phyloP scores from a whole-genome alignment of 2,329 filamentous ascomycete species.

The Apiospora aurea region DNA sequence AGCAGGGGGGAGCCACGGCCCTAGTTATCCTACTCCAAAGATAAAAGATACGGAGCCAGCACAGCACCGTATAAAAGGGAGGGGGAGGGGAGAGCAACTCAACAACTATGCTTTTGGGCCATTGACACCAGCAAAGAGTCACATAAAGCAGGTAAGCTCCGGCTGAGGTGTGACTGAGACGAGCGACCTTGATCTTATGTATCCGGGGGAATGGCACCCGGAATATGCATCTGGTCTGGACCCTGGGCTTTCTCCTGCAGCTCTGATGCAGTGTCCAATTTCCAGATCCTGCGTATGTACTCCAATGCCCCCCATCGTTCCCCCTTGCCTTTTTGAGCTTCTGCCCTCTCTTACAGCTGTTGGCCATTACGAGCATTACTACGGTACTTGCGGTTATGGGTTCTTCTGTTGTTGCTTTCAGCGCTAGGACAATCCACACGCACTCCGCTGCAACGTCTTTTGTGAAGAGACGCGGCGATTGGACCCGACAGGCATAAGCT shows the following conservation, averaged over 20 bases:
- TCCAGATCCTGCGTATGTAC: not conserved
- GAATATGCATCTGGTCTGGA: slow-evolving; percentile 2
- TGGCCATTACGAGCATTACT: not conserved
- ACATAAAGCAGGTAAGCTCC: not conserved
- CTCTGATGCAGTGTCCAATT: slow-evolving; percentile 15
- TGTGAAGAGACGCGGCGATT: not conserved
- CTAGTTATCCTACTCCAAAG: not conserved
- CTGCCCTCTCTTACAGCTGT: not conserved
- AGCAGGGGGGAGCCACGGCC: not conserved
- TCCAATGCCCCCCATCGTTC: not conserved
- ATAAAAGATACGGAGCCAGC: not conserved
- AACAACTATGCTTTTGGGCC: not conserved
- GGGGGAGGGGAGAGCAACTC: not conserved
- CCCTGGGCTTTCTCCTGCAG: slow-evolving; percentile 11
- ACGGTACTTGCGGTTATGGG: not conserved
- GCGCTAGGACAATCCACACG: not conserved
- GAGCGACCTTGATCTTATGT: not conserved
- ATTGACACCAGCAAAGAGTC: not conserved
- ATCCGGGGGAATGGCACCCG: slow-evolving; percentile 19
- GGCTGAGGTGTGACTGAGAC: slow-evolving; percentile 3
- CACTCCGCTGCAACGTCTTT: not conserved
- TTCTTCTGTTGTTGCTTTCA: not conserved
- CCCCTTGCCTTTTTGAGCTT: not conserved
- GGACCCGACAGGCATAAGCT: not conserved
- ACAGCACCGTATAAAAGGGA: not conserved